Evolutionary conservation across 306 rosid species (phyloP).

Genomic region (Citrullus colocynthis): DNA sequence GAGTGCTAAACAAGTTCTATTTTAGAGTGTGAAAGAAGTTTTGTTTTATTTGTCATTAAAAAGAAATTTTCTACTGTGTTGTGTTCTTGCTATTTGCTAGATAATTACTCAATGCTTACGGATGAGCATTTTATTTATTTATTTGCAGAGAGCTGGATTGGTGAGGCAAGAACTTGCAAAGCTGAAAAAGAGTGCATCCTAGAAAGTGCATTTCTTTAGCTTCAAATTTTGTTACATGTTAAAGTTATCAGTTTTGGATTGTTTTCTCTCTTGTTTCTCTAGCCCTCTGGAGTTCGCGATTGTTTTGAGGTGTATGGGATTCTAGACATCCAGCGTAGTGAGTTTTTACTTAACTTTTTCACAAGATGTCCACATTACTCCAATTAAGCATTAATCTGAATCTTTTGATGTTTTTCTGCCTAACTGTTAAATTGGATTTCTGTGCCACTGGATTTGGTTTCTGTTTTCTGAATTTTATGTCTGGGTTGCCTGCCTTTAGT

Average conservation of each 20-base stretch:
- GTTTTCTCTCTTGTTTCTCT: neutral
- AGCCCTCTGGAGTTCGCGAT: neutral
- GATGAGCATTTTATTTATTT: neutral
- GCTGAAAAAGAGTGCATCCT: slow-evolving; percentile 47
- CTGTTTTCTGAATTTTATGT: neutral
- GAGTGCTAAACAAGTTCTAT: neutral
- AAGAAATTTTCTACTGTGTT: neutral
- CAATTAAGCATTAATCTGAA: neutral
- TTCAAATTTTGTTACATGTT: neutral
- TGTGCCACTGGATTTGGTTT: neutral
- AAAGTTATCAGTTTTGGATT: neutral
- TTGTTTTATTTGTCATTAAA: neutral
- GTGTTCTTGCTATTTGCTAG: neutral
- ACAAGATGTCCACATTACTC: neutral
- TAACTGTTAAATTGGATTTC: neutral
- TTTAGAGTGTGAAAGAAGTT: neutral
- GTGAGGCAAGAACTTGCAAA: slow-evolving; percentile 82
- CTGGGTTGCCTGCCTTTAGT: neutral
- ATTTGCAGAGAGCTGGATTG: slow-evolving; percentile 61
- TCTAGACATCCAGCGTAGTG: neutral
- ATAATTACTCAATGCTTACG: neutral
- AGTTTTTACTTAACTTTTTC: neutral
- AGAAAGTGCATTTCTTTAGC: slow-evolving; percentile 4
- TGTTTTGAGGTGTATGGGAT: neutral
- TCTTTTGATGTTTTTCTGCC: neutral